These are phyloP conservation scores for Hemerocallis citrina DNA, from an alignment of 106 monocot species.

Conservation along the genomic window DNA sequence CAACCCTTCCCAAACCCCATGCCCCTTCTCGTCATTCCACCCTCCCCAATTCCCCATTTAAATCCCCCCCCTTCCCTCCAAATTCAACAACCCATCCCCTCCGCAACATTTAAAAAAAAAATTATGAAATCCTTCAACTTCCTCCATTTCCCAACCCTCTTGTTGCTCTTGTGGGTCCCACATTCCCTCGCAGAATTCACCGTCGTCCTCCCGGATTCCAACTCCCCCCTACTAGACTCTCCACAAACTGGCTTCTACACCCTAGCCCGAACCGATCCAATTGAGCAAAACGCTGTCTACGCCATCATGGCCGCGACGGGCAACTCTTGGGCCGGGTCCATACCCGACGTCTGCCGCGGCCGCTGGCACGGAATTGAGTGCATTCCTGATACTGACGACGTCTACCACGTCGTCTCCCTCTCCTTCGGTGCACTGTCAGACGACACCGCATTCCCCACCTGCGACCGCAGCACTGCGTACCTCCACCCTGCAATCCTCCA, in stretches of 20 bases:
- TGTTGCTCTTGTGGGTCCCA: constrained; percentile 1
- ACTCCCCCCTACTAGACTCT: constrained; percentile 40
- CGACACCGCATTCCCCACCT: constrained; percentile 88
- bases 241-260: constrained; percentile 48
- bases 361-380: constrained; percentile 99
- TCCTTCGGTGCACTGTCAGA: constrained; percentile 87
- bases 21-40: too few species aligned
- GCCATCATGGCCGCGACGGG: constrained; percentile 82
- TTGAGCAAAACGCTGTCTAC: constrained; percentile 74
- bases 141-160: not conserved
- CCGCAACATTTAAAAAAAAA: not conserved
- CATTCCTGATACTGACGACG: constrained; percentile 48
- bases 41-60: too few species aligned
- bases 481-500: constrained; percentile 47
- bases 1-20: too few species aligned
- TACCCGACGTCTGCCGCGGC: constrained; percentile 73
- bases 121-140: too few species aligned
- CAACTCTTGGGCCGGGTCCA: constrained; percentile 66
- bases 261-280: constrained; percentile 57
- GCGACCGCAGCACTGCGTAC: constrained; percentile 30
- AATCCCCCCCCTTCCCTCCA: constrained; percentile 7
- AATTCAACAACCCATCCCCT: not conserved
- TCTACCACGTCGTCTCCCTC: constrained; percentile 87
- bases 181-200: constrained; percentile 34
- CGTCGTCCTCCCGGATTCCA: constrained; percentile 45